A percentile compares a stretch with the other conserved stretches of the same genome.
Evolutionary conservation across 345 rosid genomes (phyloP).

Genomic region (Bruguiera sexangula): DNA sequence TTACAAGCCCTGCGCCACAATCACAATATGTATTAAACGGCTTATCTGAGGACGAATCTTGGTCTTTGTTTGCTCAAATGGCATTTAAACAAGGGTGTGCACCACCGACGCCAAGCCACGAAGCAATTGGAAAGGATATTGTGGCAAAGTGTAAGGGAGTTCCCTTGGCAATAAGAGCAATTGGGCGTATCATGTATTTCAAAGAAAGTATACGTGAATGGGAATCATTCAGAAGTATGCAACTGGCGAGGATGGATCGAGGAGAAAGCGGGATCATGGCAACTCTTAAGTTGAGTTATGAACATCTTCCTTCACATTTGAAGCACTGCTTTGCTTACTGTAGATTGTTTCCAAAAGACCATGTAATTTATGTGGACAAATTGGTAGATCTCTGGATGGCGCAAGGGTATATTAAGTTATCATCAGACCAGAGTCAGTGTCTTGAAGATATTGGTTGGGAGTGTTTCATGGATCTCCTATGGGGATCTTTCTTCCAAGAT

Average conservation of each 20-base stretch:
- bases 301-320: too few relatives aligned
- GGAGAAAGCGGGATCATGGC: neutral
- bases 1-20: slow-evolving; percentile 1
- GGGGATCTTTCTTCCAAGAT: slow-evolving; percentile 25
- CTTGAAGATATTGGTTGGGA: neutral
- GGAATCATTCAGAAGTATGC: slow-evolving; percentile 1
- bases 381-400: too few relatives aligned
- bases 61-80: slow-evolving; percentile 19
- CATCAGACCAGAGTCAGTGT: neutral
- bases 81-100: slow-evolving; percentile 10
- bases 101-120: neutral
- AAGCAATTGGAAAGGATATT: slow-evolving; percentile 11
- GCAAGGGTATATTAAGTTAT: too few relatives aligned
- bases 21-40: slow-evolving; percentile 6
- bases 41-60: slow-evolving; percentile 8
- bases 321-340: too few relatives aligned
- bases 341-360: too few relatives aligned
- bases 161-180: slow-evolving; percentile 17
- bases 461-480: neutral
- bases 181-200: slow-evolving; percentile 10
- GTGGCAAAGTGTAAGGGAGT: slow-evolving; percentile 13
- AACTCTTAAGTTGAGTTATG: too few relatives aligned
- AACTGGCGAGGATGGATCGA: neutral
- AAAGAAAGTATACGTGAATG: slow-evolving; percentile 18
- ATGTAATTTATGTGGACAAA: too few relatives aligned